Percentiles rank a stretch among this genome's conserved stretches.
These are phyloP conservation scores for Aspergillus nanangensis DNA, from an alignment of 495 filamentous ascomycete genomes.

Conservation along the genomic window DNA sequence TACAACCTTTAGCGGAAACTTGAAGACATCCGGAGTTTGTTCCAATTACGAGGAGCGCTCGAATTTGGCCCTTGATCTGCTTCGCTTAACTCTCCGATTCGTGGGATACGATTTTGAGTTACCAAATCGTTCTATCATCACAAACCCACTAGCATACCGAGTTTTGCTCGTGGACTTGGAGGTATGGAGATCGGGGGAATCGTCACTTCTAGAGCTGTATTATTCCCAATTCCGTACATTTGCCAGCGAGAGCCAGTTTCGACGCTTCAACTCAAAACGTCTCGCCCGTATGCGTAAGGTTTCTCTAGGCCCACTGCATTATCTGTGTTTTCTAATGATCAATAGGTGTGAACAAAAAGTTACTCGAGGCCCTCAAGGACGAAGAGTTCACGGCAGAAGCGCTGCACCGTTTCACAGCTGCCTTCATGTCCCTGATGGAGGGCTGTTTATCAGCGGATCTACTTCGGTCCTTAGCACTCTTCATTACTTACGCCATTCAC, in stretches of 20 bases:
- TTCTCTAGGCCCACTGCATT: neutral
- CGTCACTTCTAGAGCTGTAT: conserved; percentile 75
- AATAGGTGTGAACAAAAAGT: conserved; percentile 80
- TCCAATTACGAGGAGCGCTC: conserved; percentile 48
- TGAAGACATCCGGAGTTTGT: conserved; percentile 31
- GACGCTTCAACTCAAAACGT: conserved; percentile 84
- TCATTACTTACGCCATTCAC: conserved; percentile 89
- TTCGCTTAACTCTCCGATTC: conserved; percentile 75
- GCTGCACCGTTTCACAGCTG: conserved; percentile 67
- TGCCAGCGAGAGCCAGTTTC: conserved; percentile 78
- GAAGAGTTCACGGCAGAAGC: conserved; percentile 69
- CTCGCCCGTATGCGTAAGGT: conserved; percentile 85
- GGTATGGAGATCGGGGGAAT: conserved; percentile 75
- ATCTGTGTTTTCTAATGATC: conserved; percentile 15
- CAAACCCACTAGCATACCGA: conserved; percentile 91
- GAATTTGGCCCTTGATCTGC: conserved; percentile 61
- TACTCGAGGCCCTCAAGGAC: conserved; percentile 83
- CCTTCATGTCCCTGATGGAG: conserved; percentile 73
- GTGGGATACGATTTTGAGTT: conserved; percentile 76
- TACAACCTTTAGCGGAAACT: conserved; percentile 18
- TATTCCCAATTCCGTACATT: conserved; percentile 88
- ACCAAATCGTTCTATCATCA: conserved; percentile 82
- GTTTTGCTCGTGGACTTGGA: conserved; percentile 89
- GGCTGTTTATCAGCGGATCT: conserved; percentile 76
- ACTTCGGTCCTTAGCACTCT: conserved; percentile 81